Conservation (phyloP, 345 rosid genomes). For the Triadica sebifera region DNA sequence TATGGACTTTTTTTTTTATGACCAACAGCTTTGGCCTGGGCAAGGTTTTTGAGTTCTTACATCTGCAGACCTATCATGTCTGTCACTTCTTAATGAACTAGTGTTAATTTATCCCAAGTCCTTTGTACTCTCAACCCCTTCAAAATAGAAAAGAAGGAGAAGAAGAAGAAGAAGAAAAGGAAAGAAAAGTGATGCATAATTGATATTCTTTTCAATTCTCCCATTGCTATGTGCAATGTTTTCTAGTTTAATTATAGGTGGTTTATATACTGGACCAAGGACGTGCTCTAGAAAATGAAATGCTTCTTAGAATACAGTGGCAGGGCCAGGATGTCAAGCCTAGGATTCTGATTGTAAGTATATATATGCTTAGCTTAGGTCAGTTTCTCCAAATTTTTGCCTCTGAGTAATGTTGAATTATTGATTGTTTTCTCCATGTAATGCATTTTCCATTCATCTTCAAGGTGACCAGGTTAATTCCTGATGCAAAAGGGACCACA, state of each 20-base stretch:
- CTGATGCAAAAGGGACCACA: constrained; percentile 88
- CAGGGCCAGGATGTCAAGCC: constrained; percentile 88
- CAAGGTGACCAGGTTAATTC: constrained; percentile 90
- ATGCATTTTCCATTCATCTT: constrained; percentile 19
- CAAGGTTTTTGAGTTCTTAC: not conserved
- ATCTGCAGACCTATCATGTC: not conserved
- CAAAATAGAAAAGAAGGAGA: not conserved
- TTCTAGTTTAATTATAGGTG: constrained; percentile 42
- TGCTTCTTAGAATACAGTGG: constrained; percentile 76
- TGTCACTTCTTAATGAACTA: not conserved
- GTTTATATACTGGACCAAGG: constrained; percentile 98
- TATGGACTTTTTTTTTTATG: not conserved
- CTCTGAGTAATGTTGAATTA: not conserved
- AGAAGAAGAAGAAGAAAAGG: too few relatives aligned
- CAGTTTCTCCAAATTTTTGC: not conserved
- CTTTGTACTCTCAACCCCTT: not conserved
- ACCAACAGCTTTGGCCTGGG: not conserved
- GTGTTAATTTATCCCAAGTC: not conserved
- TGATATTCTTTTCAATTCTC: not conserved
- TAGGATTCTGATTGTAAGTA: constrained; percentile 78
- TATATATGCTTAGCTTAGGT: constrained; percentile 4
- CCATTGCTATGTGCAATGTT: too few relatives aligned
- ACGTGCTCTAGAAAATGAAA: constrained; percentile 88
- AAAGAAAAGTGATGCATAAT: not conserved
- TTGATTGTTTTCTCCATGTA: constrained; percentile 4